phyloP scores from a whole-genome alignment of 768 basidiomycete species.

The Lactarius sp. region DNA sequence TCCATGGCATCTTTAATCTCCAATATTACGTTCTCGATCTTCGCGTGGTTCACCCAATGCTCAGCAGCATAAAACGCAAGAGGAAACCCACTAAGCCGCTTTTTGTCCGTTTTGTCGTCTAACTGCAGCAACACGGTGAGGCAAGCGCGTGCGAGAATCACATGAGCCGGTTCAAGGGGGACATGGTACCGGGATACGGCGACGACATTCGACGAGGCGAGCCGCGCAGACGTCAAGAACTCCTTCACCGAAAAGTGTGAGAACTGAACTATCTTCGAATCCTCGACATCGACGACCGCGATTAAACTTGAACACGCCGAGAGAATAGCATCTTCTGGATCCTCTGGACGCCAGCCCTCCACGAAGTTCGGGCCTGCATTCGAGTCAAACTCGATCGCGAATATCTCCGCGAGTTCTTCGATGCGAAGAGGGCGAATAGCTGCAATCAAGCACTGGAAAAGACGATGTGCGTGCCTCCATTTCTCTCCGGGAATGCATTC shows the following conservation, averaged over 20 bases:
- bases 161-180: background rate
- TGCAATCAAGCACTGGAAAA: background rate
- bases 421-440: background rate
- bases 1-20: background rate
- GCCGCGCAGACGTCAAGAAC: background rate
- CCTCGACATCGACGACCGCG: background rate
- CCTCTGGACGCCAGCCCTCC: background rate
- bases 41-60: background rate
- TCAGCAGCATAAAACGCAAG: background rate
- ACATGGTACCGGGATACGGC: background rate
- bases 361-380: background rate
- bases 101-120: background rate
- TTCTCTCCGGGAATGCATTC: background rate
- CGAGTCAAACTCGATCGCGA: background rate
- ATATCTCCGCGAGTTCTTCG: background rate
- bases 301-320: background rate
- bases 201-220: background rate
- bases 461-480: background rate
- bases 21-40: background rate
- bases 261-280: background rate
- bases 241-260: background rate
- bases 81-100: background rate
- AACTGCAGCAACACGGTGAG: background rate
- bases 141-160: background rate
- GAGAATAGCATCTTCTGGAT: background rate